Percentiles rank a stretch among this genome's conserved stretches.
Conservation (phyloP, 495 filamentous ascomycete genomes). For the Aspergillus campestris region DNA sequence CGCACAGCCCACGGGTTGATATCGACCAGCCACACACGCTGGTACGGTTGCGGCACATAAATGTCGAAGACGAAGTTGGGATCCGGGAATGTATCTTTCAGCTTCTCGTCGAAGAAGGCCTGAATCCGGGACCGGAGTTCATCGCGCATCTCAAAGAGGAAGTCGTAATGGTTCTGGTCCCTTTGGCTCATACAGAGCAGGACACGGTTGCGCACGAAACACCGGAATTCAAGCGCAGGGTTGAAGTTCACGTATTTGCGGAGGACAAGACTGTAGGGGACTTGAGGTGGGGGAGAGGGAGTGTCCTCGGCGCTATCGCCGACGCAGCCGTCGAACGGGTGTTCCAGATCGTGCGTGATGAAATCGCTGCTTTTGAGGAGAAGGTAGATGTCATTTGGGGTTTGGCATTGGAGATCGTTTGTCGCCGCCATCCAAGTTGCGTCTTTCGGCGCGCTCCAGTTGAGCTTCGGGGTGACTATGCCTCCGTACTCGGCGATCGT, state of each 20-base stretch:
- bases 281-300: slow-evolving; percentile 22
- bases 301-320: slow-evolving; percentile 23
- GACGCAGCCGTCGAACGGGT: slow-evolving; percentile 77
- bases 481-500: slow-evolving; percentile 75
- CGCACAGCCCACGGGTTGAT: slow-evolving; percentile 91
- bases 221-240: slow-evolving; percentile 86
- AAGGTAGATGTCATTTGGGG: slow-evolving; percentile 84
- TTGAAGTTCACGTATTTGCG: slow-evolving; percentile 82
- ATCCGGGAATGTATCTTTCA: slow-evolving; percentile 75
- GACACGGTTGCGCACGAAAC: slow-evolving; percentile 73
- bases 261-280: slow-evolving; percentile 65
- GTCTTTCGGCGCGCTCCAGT: slow-evolving; percentile 96
- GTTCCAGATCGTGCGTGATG: slow-evolving; percentile 86
- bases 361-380: slow-evolving; percentile 90
- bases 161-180: slow-evolving; percentile 83
- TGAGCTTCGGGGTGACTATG: slow-evolving; percentile 80
- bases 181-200: slow-evolving; percentile 82
- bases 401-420: slow-evolving; percentile 82
- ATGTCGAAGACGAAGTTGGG: slow-evolving; percentile 79
- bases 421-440: slow-evolving; percentile 90
- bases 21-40: slow-evolving; percentile 78
- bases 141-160: slow-evolving; percentile 57
- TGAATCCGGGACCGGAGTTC: slow-evolving; percentile 53
- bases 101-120: slow-evolving; percentile 62
- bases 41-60: slow-evolving; percentile 73